phyloP scores from a whole-genome alignment of 768 basidiomycete species.

The Russula sp. region DNA sequence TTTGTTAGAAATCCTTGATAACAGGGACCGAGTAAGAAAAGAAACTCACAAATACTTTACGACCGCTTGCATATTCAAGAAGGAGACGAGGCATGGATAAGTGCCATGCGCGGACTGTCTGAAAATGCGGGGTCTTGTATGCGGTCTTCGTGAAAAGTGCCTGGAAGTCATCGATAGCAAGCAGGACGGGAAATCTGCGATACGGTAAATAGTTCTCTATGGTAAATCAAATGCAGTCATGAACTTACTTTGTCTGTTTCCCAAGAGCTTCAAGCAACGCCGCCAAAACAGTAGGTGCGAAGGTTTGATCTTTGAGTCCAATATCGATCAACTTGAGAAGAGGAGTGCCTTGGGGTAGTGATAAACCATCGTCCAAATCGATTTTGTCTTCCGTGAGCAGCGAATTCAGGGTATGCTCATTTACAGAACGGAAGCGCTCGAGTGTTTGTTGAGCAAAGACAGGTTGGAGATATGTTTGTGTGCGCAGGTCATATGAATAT shows the following conservation, averaged over 20 bases:
- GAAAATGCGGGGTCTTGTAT: slow-evolving; percentile 71
- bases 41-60: slow-evolving; percentile 53
- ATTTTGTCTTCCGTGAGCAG: slow-evolving; percentile 39
- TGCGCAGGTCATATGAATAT: slow-evolving; percentile 67
- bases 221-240: neutral
- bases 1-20: slow-evolving; percentile 2
- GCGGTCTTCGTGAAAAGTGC: slow-evolving; percentile 59
- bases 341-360: slow-evolving; percentile 40
- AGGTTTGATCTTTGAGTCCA: slow-evolving; percentile 46
- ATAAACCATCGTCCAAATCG: slow-evolving; percentile 39
- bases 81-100: slow-evolving; percentile 71
- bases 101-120: slow-evolving; percentile 63
- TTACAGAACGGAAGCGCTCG: slow-evolving; percentile 53
- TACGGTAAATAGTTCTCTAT: neutral
- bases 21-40: neutral
- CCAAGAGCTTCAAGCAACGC: slow-evolving; percentile 55
- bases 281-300: slow-evolving; percentile 50
- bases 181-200: slow-evolving; percentile 62
- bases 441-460: slow-evolving; percentile 55
- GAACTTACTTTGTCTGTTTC: slow-evolving; percentile 52
- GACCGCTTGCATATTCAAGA: slow-evolving; percentile 72
- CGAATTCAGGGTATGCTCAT: slow-evolving; percentile 37
- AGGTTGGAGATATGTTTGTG: slow-evolving; percentile 72
- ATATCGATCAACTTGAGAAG: slow-evolving; percentile 49
- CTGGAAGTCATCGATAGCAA: slow-evolving; percentile 88